These are phyloP conservation scores for Camelina laxa DNA, from an alignment of 345 rosid species.

Conservation along the genomic window DNA sequence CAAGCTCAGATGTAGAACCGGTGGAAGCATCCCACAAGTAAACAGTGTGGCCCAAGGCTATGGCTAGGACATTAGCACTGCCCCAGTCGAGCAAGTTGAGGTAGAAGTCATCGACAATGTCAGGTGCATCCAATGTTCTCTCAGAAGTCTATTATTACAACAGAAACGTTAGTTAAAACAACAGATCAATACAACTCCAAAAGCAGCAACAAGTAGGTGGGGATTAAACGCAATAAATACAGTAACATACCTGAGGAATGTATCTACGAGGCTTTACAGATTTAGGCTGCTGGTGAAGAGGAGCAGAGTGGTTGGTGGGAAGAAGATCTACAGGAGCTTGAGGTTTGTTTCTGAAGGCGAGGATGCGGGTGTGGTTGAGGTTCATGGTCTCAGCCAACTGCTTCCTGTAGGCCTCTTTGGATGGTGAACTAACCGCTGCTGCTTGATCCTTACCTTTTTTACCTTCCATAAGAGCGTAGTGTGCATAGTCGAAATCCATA, in stretches of 20 bases:
- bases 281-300: conserved; percentile 41
- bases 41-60: conserved; percentile 45
- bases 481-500: conserved; percentile 72
- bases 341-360: conserved; percentile 76
- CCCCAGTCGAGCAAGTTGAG: conserved; percentile 50
- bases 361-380: conserved; percentile 66
- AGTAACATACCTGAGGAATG: conserved; percentile 41
- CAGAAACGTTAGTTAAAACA: no score
- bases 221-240: not conserved
- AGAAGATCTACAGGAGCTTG: conserved; percentile 43
- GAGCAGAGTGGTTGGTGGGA: conserved; percentile 24
- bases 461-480: conserved; percentile 62
- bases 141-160: conserved; percentile 32
- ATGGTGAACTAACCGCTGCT: conserved; percentile 50
- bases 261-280: conserved; percentile 45
- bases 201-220: not conserved
- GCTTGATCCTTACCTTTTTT: conserved; percentile 53
- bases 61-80: conserved; percentile 45
- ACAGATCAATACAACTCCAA: conserved; percentile 28
- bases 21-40: conserved; percentile 56
- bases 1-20: conserved; percentile 56
- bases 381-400: conserved; percentile 63
- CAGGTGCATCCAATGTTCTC: conserved; percentile 49
- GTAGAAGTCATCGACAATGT: conserved; percentile 45
- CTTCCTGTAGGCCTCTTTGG: conserved; percentile 69